Base-by-base conservation (phyloP, 1,284 basidiomycete genomes). In the Tausonia pullulans region DNA sequence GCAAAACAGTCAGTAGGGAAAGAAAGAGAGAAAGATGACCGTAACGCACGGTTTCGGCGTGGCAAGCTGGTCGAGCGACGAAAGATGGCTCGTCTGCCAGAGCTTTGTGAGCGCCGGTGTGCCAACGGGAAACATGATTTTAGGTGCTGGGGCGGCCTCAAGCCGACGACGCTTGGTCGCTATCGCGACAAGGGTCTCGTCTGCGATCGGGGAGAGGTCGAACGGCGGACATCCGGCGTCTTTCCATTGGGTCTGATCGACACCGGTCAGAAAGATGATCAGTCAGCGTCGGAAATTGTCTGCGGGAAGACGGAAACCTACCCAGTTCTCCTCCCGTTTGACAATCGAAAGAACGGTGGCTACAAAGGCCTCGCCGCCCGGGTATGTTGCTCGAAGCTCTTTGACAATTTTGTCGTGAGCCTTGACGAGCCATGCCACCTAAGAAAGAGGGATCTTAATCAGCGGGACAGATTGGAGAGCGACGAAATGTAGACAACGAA, bases 241-340 rank as follows among this genome's bases (percentile, higher is more conserved):
- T n/a, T 66, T 66, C 65, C 65, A 66, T 5, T 11, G 16, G 11
- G 50, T 53, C 65, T 66, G 53, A 27, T 27, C 27, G 27, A 27
- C 2, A 27, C 43, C n/a, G 44, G 40, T 8, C 14, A 9, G 41
- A 48, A 9, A 46, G 39, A 16, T 10, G 40, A 3, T 11, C 13
- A 10, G 13, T 40, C 43, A 55, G 10, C 5, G 10, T 45, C 39
- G 43, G 41, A n/a, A 54, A 27, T 9, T 9, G 48, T 13, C 7
- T 1, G 7, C 5, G 7, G 55, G 40, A 46, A n/a, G 40, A n/a
- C 4, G 9, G 41, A 9, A 16, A 64, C 62, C 11, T 7, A 64
- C 63, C 63, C 63, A 65, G 50, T 65, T 65, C 13, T 49, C 55
- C 43, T 65, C 63, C 8, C 63, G 58, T 16, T 50, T 27, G 27